Evolutionary conservation across 805 yeast genomes (phyloP).

Genomic region (Candida sithepensis): DNA sequence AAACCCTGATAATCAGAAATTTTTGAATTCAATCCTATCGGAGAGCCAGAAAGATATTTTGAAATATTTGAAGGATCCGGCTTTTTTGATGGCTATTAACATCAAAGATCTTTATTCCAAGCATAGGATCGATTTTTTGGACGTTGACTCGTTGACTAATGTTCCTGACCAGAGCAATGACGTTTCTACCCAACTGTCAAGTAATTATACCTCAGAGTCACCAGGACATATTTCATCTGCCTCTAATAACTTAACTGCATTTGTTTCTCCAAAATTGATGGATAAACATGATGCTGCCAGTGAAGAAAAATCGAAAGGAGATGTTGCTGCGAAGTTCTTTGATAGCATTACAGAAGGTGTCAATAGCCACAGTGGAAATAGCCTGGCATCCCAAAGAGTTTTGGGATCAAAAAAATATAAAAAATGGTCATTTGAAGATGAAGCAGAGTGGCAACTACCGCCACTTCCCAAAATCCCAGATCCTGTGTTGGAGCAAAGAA

Average conservation of each 20-base stretch:
- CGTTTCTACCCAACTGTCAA: too few species aligned
- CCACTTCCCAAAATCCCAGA: conserved; percentile 1
- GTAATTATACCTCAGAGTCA: too few species aligned
- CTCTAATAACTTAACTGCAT: too few species aligned
- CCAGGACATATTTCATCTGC: too few species aligned
- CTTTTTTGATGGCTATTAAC: background rate
- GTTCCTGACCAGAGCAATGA: too few species aligned
- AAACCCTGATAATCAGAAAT: background rate
- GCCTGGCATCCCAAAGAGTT: background rate
- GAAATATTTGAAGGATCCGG: background rate
- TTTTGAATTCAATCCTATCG: background rate
- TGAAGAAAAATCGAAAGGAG: background rate
- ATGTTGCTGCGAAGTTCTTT: background rate
- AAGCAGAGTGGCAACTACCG: background rate
- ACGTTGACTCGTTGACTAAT: background rate
- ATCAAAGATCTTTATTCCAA: background rate
- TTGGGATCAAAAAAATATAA: background rate
- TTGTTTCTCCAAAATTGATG: too few species aligned
- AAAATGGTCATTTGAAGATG: background rate
- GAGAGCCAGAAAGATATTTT: conserved; percentile 5
- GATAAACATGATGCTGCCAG: too few species aligned
- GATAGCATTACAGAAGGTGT: background rate
- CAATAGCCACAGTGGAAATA: background rate
- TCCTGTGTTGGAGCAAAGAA: conserved; percentile 15
- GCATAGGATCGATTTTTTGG: background rate